phyloP scores from a whole-genome alignment of 495 filamentous ascomycete species.

The Extremus antarcticus region DNA sequence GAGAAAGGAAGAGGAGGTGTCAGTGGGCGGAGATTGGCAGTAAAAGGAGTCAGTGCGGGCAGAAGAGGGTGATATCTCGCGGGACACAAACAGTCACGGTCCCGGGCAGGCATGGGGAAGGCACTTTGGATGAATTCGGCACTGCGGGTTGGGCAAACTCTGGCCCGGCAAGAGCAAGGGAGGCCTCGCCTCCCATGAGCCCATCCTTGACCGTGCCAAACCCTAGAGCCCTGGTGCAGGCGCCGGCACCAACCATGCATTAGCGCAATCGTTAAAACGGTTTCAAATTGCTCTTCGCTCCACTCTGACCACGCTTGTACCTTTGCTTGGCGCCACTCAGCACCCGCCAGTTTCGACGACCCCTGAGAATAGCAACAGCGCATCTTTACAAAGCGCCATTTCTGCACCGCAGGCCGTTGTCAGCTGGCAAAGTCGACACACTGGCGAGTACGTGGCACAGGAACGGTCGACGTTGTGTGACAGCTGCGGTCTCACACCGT shows the following conservation, averaged over 20 bases:
- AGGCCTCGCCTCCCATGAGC: no score
- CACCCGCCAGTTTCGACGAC: background rate
- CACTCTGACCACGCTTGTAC: background rate
- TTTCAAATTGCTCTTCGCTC: background rate
- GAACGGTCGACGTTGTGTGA: background rate
- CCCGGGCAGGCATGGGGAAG: background rate
- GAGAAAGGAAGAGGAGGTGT: background rate
- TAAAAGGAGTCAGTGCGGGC: background rate
- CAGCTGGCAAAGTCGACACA: background rate
- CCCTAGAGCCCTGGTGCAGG: background rate
- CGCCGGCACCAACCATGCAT: background rate
- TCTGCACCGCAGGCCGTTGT: no score
- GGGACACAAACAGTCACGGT: background rate
- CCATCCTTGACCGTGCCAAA: no score
- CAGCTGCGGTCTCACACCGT: conserved; percentile 4
- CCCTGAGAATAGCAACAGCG: background rate
- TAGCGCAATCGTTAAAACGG: background rate
- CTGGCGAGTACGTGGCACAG: background rate
- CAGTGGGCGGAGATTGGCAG: background rate
- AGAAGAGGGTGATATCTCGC: conserved; percentile 1
- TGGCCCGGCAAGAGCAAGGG: no score
- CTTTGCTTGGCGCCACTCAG: background rate
- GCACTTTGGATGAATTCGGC: no score
- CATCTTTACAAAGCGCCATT: no score
- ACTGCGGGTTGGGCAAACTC: no score